phyloP scores from a whole-genome alignment of 768 basidiomycete genomes.

The Xerocomellus intermedius region DNA sequence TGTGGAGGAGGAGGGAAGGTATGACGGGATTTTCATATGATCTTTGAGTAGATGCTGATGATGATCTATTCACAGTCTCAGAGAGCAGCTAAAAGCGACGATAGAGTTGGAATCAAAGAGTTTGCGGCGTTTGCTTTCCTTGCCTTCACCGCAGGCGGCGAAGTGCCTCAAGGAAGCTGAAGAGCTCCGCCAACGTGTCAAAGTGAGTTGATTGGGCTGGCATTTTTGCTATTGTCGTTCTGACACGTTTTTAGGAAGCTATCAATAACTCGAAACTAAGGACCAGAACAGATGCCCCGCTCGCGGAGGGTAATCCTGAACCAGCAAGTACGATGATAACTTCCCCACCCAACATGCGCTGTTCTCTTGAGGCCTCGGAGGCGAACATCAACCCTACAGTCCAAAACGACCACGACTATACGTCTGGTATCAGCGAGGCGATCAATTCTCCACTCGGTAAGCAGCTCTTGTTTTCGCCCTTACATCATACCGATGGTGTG shows the following conservation, averaged over 20 bases:
- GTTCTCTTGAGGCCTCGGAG: not conserved
- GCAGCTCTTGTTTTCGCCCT: too few species aligned
- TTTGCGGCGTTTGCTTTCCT: conserved; percentile 1
- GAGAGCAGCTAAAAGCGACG: not conserved
- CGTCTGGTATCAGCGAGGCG: not conserved
- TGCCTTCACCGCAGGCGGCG: conserved; percentile 4
- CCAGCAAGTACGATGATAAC: not conserved
- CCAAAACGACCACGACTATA: not conserved
- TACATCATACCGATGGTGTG: not conserved
- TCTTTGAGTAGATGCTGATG: not conserved
- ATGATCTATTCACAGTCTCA: conserved; percentile 1
- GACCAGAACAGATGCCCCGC: not conserved
- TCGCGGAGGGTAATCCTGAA: not conserved
- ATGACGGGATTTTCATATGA: not conserved
- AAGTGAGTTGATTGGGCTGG: not conserved
- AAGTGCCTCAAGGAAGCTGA: conserved; percentile 3
- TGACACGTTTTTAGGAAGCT: conserved; percentile 1
- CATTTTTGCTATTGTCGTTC: not conserved
- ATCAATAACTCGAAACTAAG: not conserved
- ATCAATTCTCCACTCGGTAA: not conserved
- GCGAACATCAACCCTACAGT: not conserved
- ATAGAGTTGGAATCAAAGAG: not conserved
- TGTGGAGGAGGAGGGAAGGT: conserved; percentile 8
- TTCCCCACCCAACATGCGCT: not conserved
- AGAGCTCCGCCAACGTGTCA: conserved; percentile 4